Percentiles rank a stretch among this genome's conserved stretches.
phyloP scores from a whole-genome alignment of 306 rosid genomes.

The Malus orientalis region DNA sequence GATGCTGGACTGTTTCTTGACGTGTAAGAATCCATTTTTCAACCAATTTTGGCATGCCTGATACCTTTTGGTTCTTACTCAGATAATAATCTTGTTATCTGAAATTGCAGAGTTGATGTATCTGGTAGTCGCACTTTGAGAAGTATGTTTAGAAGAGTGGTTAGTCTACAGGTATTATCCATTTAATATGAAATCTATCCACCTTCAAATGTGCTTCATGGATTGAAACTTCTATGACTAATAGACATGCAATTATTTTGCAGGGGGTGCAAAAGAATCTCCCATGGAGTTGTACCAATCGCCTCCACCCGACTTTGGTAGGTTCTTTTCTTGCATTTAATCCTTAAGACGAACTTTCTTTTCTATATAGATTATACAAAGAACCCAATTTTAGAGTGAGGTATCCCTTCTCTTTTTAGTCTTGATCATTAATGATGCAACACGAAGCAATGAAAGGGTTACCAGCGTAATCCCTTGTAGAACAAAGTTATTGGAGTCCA shows the following conservation, averaged over 20 bases:
- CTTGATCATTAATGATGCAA: background rate
- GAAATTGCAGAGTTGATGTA: constrained; percentile 41
- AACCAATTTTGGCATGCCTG: background rate
- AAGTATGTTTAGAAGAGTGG: constrained; percentile 56
- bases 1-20: constrained; percentile 97
- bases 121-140: constrained; percentile 60
- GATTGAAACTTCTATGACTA: background rate
- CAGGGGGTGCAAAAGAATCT: constrained; percentile 66
- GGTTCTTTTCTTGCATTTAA: background rate
- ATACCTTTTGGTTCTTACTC: background rate
- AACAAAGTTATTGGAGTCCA: too few relatives aligned
- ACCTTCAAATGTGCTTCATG: background rate
- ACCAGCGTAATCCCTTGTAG: too few relatives aligned
- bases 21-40: constrained; percentile 32
- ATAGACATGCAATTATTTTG: background rate
- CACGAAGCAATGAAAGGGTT: too few relatives aligned
- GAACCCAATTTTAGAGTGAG: background rate
- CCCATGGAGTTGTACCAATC: constrained; percentile 60
- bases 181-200: background rate
- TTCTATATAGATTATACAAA: background rate
- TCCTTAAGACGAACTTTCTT: background rate
- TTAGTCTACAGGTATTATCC: constrained; percentile 57
- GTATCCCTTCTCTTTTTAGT: background rate
- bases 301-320: constrained; percentile 79
- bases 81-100: constrained; percentile 8